phyloP scores from a whole-genome alignment of 139 green algal species.

The Picochlorum sp. region DNA sequence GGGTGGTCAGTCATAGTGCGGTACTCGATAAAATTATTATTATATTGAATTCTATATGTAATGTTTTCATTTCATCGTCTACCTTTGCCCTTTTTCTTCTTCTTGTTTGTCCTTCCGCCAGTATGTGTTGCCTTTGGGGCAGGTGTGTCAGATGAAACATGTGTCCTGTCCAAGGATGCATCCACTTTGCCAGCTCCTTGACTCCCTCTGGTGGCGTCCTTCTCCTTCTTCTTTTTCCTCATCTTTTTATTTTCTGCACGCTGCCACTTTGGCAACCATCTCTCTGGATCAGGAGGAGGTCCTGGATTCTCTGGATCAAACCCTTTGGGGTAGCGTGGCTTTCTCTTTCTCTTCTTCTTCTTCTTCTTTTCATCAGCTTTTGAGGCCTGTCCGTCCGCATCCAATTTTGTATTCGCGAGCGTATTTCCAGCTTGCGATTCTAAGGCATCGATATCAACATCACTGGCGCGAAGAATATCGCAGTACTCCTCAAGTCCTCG shows the following conservation, averaged over 20 bases:
- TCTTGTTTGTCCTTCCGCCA: neutral
- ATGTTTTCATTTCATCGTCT: conserved; percentile 12
- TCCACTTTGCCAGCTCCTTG: conserved; percentile 57
- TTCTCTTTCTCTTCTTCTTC: conserved; percentile 57
- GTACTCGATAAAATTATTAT: neutral
- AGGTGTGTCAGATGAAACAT: neutral
- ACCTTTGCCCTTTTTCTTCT: conserved; percentile 19
- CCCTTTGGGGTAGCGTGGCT: conserved; percentile 65
- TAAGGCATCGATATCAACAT: no score
- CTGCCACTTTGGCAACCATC: conserved; percentile 94
- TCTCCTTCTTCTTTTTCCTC: conserved; percentile 39
- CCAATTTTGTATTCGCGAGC: no score
- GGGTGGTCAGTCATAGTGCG: neutral
- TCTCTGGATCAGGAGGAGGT: conserved; percentile 77
- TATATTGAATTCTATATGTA: conserved; percentile 2
- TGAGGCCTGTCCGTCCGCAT: neutral
- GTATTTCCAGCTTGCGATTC: no score
- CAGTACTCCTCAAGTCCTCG: conserved; percentile 1
- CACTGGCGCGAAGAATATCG: no score
- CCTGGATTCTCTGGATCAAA: conserved; percentile 80
- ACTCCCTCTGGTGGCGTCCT: conserved; percentile 60
- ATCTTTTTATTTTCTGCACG: conserved; percentile 69
- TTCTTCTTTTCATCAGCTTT: neutral
- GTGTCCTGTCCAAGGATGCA: conserved; percentile 33
- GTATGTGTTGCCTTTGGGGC: neutral